Percentiles rank a stretch among this genome's conserved stretches.
These are phyloP conservation scores for Oryza rufipogon DNA, from an alignment of 176 grass and related monocot species.

Conservation along the genomic window DNA sequence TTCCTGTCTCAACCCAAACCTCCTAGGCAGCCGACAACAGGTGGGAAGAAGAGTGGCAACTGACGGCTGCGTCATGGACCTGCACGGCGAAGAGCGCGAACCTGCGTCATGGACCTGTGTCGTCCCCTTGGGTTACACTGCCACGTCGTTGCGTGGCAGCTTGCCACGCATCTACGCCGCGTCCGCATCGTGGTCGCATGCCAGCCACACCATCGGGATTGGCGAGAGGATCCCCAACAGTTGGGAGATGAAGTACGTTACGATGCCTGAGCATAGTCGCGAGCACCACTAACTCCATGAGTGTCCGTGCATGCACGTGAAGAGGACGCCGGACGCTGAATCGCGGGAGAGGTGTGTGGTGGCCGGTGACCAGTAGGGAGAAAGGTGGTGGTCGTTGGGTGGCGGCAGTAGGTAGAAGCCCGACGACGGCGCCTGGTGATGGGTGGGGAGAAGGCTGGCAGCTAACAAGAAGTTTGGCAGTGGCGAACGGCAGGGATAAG, in stretches of 20 bases:
- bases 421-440: too few relatives aligned
- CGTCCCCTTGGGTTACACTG: slow-evolving; percentile 85
- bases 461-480: too few relatives aligned
- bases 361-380: too few relatives aligned
- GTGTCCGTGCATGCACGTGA: slow-evolving; percentile 89
- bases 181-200: slow-evolving; percentile 55
- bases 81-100: slow-evolving; percentile 21
- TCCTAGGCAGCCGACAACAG: too few relatives aligned
- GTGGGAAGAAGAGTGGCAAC: too few relatives aligned
- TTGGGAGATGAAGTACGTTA: slow-evolving; percentile 80
- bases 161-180: slow-evolving; percentile 40
- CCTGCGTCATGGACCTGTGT: slow-evolving; percentile 8
- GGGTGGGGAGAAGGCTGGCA: too few relatives aligned
- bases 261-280: slow-evolving; percentile 56
- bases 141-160: slow-evolving; percentile 48
- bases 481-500: too few relatives aligned
- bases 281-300: slow-evolving; percentile 79
- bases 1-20: too few relatives aligned
- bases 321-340: slow-evolving; percentile 54
- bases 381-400: too few relatives aligned
- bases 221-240: slow-evolving; percentile 68
- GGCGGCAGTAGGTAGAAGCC: too few relatives aligned
- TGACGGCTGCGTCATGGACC: too few relatives aligned
- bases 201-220: slow-evolving; percentile 66
- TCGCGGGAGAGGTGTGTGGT: too few relatives aligned